Conservation (phyloP, 305 asterid genomes). For the Fraxinus greggii region DNA sequence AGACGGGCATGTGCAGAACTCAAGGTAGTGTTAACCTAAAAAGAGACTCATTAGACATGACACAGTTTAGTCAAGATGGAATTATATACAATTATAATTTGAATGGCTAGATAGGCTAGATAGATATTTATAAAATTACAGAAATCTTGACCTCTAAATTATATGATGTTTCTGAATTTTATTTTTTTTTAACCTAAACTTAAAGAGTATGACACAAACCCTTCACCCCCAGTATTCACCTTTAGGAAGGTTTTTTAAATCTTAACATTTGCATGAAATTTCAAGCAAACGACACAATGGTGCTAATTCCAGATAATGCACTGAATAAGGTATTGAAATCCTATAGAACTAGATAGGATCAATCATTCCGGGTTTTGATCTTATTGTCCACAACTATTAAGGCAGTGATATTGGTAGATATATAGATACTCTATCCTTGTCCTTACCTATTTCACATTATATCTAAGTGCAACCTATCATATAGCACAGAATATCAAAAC, state of each 20-base stretch:
- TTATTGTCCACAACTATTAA: not conserved
- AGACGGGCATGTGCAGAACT: conserved; percentile 64
- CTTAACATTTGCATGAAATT: not conserved
- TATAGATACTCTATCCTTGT: not conserved
- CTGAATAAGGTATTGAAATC: not conserved
- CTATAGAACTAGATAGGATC: not conserved
- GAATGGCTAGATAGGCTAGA: conserved; percentile 15
- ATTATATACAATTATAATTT: conserved; percentile 11
- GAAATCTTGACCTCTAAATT: conserved; percentile 1
- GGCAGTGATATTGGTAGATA: not conserved
- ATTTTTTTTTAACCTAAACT: not conserved
- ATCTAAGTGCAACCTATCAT: not conserved
- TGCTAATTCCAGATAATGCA: not conserved
- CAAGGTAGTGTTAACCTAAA: conserved; percentile 67
- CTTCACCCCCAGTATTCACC: not conserved
- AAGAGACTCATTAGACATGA: conserved; percentile 32
- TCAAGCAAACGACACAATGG: not conserved
- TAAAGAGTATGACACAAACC: not conserved
- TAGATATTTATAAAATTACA: not conserved
- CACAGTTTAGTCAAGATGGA: conserved; percentile 24
- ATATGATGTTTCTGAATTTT: not conserved
- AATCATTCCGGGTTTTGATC: not conserved
- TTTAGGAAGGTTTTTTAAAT: not conserved
- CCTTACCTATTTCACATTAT: not conserved
- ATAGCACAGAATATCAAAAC: not conserved